These are phyloP conservation scores for Candida tetrigidarum DNA, from an alignment of 1,139 yeast species.

Conservation along the genomic window DNA sequence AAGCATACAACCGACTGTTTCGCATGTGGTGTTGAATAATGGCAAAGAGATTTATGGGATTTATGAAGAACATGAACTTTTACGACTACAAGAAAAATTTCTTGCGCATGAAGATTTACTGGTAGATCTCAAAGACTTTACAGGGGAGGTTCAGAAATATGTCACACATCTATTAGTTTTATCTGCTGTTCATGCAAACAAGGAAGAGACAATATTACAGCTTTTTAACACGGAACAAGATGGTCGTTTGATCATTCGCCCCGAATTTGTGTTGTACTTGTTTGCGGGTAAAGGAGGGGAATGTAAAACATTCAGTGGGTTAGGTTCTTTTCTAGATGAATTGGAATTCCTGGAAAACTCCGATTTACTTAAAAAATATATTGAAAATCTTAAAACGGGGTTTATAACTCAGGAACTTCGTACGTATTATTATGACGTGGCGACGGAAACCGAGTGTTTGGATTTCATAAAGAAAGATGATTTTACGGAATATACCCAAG, in stretches of 20 bases:
- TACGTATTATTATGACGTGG: constrained; percentile 8
- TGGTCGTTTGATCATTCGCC: constrained; percentile 11
- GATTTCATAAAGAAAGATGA: constrained; percentile 11
- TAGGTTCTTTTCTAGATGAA: constrained; percentile 6
- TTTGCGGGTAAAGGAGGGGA: constrained; percentile 10
- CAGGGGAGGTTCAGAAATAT: constrained; percentile 6
- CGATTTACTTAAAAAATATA: constrained; percentile 21
- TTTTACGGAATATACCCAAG: background rate
- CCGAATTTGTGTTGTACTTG: constrained; percentile 15
- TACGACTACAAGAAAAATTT: constrained; percentile 10
- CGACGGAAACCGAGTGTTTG: constrained; percentile 9
- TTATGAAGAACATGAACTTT: constrained; percentile 6
- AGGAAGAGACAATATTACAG: constrained; percentile 7
- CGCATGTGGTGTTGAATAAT: constrained; percentile 8
- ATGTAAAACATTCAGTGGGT: constrained; percentile 11
- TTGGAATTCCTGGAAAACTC: constrained; percentile 10
- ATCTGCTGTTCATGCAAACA: constrained; percentile 9
- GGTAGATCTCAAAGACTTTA: constrained; percentile 7
- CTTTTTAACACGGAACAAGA: constrained; percentile 2
- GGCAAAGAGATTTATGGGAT: constrained; percentile 10
- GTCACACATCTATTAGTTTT: constrained; percentile 10
- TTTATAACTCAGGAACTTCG: constrained; percentile 8
- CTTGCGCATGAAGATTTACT: background rate
- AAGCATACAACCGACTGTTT: background rate
- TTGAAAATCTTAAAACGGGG: constrained; percentile 3